A percentile compares a stretch with the other conserved stretches of the same genome.
Evolutionary conservation across 1,284 basidiomycete genomes (phyloP).

Genomic region (Ceratobasidium sp.): DNA sequence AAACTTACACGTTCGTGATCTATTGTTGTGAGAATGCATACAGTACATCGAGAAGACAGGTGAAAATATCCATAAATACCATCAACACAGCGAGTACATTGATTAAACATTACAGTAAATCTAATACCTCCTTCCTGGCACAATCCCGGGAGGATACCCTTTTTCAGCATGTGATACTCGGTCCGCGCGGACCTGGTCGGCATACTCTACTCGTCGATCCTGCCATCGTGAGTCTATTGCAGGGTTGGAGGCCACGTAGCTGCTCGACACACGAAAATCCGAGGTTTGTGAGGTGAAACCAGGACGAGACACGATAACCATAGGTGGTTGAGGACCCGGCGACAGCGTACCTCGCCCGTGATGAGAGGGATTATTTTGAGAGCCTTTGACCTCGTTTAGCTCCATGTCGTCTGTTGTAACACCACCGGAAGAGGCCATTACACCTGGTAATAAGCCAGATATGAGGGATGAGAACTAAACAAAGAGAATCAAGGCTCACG

Average conservation of each 20-base stretch:
- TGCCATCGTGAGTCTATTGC: conserved; percentile 38
- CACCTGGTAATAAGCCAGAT: conserved; percentile 5
- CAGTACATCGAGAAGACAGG: background rate
- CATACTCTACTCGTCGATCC: conserved; percentile 30
- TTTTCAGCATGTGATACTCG: conserved; percentile 30
- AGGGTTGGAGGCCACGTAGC: conserved; percentile 12
- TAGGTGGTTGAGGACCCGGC: conserved; percentile 10
- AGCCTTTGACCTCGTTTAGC: conserved; percentile 37
- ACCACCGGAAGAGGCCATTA: conserved; percentile 39
- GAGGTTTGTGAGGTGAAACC: conserved; percentile 19
- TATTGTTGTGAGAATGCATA: background rate
- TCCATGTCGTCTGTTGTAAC: conserved; percentile 34
- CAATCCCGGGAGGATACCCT: conserved; percentile 39
- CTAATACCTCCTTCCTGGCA: conserved; percentile 8
- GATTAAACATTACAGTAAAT: conserved; percentile 17
- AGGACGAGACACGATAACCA: conserved; percentile 5
- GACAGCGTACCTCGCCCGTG: conserved; percentile 20
- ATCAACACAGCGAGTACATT: background rate
- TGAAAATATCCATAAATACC: background rate
- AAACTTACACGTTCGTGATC: background rate
- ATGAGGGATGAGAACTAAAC: background rate
- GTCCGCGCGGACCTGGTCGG: conserved; percentile 13
- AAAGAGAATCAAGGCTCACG: conserved; percentile 14
- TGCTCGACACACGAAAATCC: background rate
- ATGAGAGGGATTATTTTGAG: conserved; percentile 10